A percentile compares a stretch with the other conserved stretches of the same genome.
Conservation (phyloP, 108 stramenopile genomes). For the Pseudonitzschia multiseries region DNA sequence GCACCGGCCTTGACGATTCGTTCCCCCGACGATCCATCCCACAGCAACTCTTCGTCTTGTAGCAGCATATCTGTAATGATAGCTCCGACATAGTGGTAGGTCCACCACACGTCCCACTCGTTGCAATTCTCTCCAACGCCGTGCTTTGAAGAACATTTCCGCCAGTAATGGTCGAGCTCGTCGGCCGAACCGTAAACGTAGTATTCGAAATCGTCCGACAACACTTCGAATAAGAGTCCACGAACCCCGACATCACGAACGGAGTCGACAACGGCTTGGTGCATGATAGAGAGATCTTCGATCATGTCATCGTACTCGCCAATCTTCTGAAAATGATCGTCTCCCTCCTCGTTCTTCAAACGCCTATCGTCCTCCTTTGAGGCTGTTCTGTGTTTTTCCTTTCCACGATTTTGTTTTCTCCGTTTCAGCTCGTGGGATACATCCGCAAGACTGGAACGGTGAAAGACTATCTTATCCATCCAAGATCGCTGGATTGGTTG, state of each 20-base stretch:
- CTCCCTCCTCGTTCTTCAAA: neutral
- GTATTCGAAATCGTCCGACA: constrained; percentile 7
- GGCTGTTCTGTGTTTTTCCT: neutral
- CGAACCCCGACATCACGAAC: constrained; percentile 11
- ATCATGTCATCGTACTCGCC: neutral
- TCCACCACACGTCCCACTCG: constrained; percentile 17
- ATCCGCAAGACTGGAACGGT: neutral
- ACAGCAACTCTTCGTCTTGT: neutral
- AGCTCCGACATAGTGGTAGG: constrained; percentile 1
- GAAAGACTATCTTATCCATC: constrained; percentile 2
- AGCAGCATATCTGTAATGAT: neutral
- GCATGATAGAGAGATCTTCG: neutral
- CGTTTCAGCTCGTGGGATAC: neutral
- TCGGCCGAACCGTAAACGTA: neutral
- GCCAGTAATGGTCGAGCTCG: neutral
- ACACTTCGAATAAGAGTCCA: constrained; percentile 1
- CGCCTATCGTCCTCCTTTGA: too few species aligned
- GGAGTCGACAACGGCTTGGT: neutral
- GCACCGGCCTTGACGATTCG: neutral
- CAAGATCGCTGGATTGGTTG: neutral
- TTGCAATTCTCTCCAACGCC: constrained; percentile 6
- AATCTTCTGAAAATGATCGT: neutral
- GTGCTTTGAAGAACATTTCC: neutral
- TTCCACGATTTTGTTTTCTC: neutral
- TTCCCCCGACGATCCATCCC: constrained; percentile 12